Evolutionary conservation across 352 stramenopile genomes (phyloP).

Genomic region (Phytophthora citricola): DNA sequence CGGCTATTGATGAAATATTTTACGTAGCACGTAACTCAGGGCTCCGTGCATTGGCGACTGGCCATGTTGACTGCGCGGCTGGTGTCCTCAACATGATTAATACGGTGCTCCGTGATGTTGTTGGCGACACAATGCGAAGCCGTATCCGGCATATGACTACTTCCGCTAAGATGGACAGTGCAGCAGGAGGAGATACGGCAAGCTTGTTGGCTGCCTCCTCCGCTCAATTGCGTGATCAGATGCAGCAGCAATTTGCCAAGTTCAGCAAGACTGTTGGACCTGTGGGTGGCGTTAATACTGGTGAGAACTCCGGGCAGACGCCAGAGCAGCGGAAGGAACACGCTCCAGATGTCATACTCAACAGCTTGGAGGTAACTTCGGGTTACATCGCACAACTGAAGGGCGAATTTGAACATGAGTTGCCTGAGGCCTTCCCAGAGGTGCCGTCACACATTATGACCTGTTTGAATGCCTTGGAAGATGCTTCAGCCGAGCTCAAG

Average conservation of each 20-base stretch:
- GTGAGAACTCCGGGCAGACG: conserved; percentile 15
- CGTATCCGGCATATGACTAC: conserved; percentile 79
- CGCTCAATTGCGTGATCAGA: conserved; percentile 84
- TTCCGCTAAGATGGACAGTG: conserved; percentile 66
- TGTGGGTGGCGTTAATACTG: conserved; percentile 29
- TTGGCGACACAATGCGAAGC: conserved; percentile 81
- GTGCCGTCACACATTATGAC: conserved; percentile 77
- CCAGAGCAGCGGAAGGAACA: conserved; percentile 64
- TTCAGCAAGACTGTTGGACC: conserved; percentile 84
- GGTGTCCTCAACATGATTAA: conserved; percentile 90
- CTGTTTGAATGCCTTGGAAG: conserved; percentile 76
- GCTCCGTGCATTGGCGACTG: conserved; percentile 80
- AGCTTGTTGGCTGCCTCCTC: conserved; percentile 57
- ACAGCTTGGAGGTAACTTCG: conserved; percentile 79
- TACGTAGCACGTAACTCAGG: conserved; percentile 87
- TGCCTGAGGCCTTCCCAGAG: conserved; percentile 76
- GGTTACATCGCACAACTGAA: conserved; percentile 87
- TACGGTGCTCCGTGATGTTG: conserved; percentile 76
- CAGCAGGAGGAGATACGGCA: conserved; percentile 39
- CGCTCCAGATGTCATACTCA: conserved; percentile 80
- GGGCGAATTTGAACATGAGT: conserved; percentile 71
- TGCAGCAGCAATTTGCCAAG: conserved; percentile 88
- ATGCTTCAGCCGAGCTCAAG: conserved; percentile 68
- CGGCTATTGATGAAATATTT: conserved; percentile 88
- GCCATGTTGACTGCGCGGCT: conserved; percentile 82